phyloP scores from a whole-genome alignment of 2,329 filamentous ascomycete genomes.

The Claviceps maximensis region DNA sequence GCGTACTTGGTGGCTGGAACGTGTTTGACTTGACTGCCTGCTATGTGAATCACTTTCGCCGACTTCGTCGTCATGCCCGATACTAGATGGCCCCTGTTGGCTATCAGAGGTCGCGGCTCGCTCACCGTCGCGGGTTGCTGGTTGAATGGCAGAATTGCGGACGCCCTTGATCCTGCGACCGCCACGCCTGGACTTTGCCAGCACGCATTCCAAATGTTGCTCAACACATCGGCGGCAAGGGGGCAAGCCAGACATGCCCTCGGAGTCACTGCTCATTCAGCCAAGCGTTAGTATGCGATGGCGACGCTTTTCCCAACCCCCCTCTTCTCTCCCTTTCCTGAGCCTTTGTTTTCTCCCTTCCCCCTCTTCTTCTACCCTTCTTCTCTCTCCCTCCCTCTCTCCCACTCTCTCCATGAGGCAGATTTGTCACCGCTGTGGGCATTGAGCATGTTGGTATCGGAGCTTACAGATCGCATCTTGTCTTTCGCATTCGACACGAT shows the following conservation, averaged over 20 bases:
- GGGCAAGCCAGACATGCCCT: constrained; percentile 20
- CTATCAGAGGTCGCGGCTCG: neutral
- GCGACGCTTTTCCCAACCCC: too few species aligned
- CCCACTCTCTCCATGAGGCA: neutral
- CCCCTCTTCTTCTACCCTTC: neutral
- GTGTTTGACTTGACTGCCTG: constrained; percentile 1
- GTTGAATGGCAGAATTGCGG: constrained; percentile 5
- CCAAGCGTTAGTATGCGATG: constrained; percentile 6
- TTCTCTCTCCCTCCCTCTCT: neutral
- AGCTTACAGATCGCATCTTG: constrained; percentile 20
- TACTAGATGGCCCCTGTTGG: neutral
- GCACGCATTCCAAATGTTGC: constrained; percentile 24
- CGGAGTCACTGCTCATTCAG: constrained; percentile 14
- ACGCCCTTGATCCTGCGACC: constrained; percentile 21
- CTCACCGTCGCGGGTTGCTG: constrained; percentile 1
- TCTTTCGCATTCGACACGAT: constrained; percentile 19
- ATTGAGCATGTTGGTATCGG: too few species aligned
- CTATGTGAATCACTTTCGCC: constrained; percentile 4
- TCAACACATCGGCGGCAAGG: constrained; percentile 26
- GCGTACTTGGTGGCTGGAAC: neutral
- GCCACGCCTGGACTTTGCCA: constrained; percentile 27
- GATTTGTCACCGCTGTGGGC: neutral
- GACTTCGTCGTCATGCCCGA: constrained; percentile 7
- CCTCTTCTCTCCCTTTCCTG: too few species aligned
- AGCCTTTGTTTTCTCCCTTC: neutral